Evolutionary conservation across 2,329 filamentous ascomycete species (phyloP).

Genomic region (Scolecobasidium constrictum): DNA sequence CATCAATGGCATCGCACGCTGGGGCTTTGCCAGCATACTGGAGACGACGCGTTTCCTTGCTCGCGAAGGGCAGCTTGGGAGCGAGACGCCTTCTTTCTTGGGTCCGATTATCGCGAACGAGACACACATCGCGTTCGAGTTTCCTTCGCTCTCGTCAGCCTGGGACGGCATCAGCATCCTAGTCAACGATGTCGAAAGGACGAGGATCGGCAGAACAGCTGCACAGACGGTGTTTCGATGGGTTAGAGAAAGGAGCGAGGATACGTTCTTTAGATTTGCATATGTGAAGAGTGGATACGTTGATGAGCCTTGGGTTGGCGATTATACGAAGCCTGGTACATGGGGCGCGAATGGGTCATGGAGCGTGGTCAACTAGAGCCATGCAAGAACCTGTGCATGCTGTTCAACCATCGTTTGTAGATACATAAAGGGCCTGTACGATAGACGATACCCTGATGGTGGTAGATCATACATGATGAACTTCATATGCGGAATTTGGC

Average conservation of each 20-base stretch:
- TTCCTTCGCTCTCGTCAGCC: neutral
- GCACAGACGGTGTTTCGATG: constrained; percentile 9
- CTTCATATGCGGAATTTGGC: too few relatives aligned
- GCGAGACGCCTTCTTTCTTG: neutral
- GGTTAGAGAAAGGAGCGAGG: constrained; percentile 11
- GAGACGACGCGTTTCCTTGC: constrained; percentile 5
- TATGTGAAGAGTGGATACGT: constrained; percentile 19
- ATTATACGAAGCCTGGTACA: constrained; percentile 21
- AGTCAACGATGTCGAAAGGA: constrained; percentile 16
- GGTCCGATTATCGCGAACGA: neutral
- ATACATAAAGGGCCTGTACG: too few relatives aligned
- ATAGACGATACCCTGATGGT: too few relatives aligned
- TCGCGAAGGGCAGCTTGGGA: constrained; percentile 5
- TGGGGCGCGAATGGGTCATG: constrained; percentile 20
- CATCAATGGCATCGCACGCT: constrained; percentile 24
- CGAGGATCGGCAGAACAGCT: constrained; percentile 1
- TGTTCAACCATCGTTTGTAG: too few relatives aligned
- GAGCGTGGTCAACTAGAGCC: too few relatives aligned
- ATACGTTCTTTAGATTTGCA: constrained; percentile 26
- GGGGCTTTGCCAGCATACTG: constrained; percentile 22
- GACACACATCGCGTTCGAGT: constrained; percentile 1
- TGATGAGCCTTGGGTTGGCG: constrained; percentile 12
- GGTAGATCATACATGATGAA: too few relatives aligned
- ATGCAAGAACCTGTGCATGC: too few relatives aligned
- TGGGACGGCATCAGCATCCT: constrained; percentile 15